phyloP scores from a whole-genome alignment of 352 stramenopile species.

The Globisporangium nagaii region DNA sequence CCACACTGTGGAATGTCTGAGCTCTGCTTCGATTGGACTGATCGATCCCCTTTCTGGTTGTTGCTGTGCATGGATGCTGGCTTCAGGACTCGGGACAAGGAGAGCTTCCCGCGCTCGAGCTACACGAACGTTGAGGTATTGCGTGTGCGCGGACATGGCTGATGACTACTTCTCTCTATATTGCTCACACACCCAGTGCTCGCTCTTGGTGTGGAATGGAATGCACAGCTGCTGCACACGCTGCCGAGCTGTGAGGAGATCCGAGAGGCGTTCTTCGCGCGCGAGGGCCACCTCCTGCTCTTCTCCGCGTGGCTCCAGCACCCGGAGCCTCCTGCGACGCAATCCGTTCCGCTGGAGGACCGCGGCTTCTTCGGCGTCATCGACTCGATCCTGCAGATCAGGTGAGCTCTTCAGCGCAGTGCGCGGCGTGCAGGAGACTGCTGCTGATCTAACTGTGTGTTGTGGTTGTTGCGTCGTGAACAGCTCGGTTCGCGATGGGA shows the following conservation, averaged over 20 bases:
- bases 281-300: conserved; percentile 56
- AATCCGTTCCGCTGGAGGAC: conserved; percentile 56
- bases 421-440: too few species aligned
- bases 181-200: neutral
- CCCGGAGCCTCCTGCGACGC: conserved; percentile 62
- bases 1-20: too few species aligned
- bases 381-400: conserved; percentile 74
- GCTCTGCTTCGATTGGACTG: too few species aligned
- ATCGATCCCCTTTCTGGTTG: too few species aligned
- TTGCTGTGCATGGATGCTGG: neutral
- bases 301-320: conserved; percentile 75
- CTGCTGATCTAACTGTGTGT: conserved; percentile 4
- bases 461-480: neutral
- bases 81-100: conserved; percentile 62
- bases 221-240: conserved; percentile 22
- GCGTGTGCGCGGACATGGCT: neutral
- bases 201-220: neutral
- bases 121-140: conserved; percentile 72
- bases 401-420: too few species aligned
- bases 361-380: conserved; percentile 67
- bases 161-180: neutral
- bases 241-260: conserved; percentile 16
- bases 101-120: conserved; percentile 73
- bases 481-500: conserved; percentile 49
- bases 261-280: conserved; percentile 30